These are phyloP conservation scores for Penicillium oxalicum DNA, from an alignment of 2,329 filamentous ascomycete genomes.

Conservation along the genomic window DNA sequence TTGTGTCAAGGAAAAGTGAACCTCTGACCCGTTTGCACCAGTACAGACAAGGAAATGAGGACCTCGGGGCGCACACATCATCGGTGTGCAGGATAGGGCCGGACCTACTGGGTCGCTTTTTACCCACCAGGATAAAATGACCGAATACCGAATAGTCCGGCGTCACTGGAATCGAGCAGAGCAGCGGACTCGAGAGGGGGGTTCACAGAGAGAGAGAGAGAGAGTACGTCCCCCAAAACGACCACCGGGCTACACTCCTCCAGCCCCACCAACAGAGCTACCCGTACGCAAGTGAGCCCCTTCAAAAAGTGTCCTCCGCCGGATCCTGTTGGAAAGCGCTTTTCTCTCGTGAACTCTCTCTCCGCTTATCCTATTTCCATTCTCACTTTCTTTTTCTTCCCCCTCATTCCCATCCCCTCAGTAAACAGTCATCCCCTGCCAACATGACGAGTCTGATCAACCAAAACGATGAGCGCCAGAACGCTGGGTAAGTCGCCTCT, in stretches of 20 bases:
- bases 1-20: no score
- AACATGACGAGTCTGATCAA: slow-evolving; percentile 49
- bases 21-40: no score
- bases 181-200: no score
- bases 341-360: slow-evolving; percentile 19
- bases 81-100: no score
- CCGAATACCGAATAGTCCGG: not conserved
- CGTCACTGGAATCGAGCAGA: no score
- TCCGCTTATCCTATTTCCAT: slow-evolving; percentile 6
- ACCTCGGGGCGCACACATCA: no score
- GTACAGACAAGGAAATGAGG: no score
- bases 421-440: slow-evolving; percentile 7
- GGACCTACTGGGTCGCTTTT: not conserved
- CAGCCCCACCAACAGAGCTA: slow-evolving; percentile 21
- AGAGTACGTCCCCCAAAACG: not conserved
- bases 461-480: slow-evolving; percentile 44
- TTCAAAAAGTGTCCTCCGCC: slow-evolving; percentile 32
- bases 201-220: no score
- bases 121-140: slow-evolving; percentile 1
- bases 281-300: slow-evolving; percentile 9
- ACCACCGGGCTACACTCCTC: slow-evolving; percentile 3
- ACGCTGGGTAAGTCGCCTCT: slow-evolving; percentile 46
- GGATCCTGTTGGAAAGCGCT: slow-evolving; percentile 21
- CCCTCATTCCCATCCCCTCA: slow-evolving; percentile 6
- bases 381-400: slow-evolving; percentile 10